Conservation (phyloP, 2,329 filamentous ascomycete species). For the Exophiala aquamarina region DNA sequence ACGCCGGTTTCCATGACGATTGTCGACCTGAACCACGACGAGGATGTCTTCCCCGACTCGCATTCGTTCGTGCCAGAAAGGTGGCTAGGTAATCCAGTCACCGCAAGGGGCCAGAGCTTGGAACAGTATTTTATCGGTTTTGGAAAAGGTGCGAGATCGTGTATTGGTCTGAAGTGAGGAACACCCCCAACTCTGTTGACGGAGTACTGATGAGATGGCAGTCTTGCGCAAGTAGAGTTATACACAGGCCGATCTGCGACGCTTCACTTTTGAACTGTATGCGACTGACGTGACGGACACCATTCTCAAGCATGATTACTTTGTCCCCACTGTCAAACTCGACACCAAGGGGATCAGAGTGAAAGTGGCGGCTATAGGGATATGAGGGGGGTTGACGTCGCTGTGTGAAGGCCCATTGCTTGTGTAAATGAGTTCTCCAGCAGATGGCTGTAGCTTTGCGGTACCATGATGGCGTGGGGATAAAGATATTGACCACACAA, state of each 20-base stretch:
- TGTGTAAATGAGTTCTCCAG: too few relatives aligned
- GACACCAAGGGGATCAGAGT: conserved; percentile 29
- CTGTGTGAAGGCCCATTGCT: neutral
- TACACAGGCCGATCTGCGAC: neutral
- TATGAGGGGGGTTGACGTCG: neutral
- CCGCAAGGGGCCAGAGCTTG: conserved; percentile 6
- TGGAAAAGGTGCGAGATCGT: conserved; percentile 36
- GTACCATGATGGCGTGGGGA: conserved; percentile 31
- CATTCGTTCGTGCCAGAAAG: conserved; percentile 30
- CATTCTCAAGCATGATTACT: conserved; percentile 28
- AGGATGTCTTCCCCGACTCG: conserved; percentile 30
- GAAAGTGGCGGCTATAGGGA: conserved; percentile 12
- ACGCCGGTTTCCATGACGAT: conserved; percentile 29
- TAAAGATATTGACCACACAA: conserved; percentile 45
- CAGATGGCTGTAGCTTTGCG: too few relatives aligned
- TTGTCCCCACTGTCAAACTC: conserved; percentile 25
- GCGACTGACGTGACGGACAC: conserved; percentile 35
- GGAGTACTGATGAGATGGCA: conserved; percentile 14
- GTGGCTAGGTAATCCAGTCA: conserved; percentile 25
- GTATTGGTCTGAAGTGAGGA: conserved; percentile 45
- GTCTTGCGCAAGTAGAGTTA: conserved; percentile 34
- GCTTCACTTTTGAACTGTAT: conserved; percentile 4
- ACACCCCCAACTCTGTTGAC: too few relatives aligned
- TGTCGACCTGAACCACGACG: conserved; percentile 26
- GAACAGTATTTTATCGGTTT: conserved; percentile 17